Evolutionary conservation across 2,329 filamentous ascomycete species (phyloP).

Genomic region (Catunica adiposa): DNA sequence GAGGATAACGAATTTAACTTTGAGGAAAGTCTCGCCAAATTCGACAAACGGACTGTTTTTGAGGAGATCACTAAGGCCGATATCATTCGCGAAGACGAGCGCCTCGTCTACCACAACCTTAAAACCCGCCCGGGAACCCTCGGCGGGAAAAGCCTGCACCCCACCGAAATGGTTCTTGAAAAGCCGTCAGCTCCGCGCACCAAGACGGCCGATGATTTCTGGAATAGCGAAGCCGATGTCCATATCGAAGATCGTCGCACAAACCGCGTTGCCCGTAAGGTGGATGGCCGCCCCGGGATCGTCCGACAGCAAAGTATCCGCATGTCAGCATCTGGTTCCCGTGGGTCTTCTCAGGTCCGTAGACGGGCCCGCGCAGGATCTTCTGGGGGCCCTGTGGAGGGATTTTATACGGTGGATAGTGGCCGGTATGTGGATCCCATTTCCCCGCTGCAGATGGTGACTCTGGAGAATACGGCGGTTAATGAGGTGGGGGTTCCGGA

Average conservation of each 20-base stretch:
- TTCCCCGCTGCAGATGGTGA: constrained; percentile 70
- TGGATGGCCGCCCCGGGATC: constrained; percentile 8
- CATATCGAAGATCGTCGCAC: constrained; percentile 14
- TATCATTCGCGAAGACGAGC: constrained; percentile 70
- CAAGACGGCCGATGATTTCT: constrained; percentile 34
- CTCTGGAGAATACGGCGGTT: constrained; percentile 79
- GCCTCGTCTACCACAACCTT: constrained; percentile 82
- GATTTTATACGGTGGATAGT: constrained; percentile 38
- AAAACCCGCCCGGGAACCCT: constrained; percentile 50
- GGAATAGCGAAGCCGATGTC: constrained; percentile 58
- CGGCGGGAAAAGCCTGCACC: constrained; percentile 78
- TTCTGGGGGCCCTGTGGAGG: constrained; percentile 20
- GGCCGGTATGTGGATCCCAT: constrained; percentile 44
- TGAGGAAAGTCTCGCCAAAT: constrained; percentile 73
- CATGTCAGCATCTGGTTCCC: constrained; percentile 35
- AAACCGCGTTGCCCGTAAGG: constrained; percentile 6
- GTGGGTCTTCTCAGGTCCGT: constrained; percentile 12
- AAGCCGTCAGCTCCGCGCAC: constrained; percentile 21
- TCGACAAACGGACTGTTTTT: constrained; percentile 85
- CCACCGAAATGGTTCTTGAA: constrained; percentile 81
- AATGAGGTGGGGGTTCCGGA: constrained; percentile 75
- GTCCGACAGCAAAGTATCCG: constrained; percentile 19
- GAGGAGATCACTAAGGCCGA: constrained; percentile 84
- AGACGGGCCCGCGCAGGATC: background rate
- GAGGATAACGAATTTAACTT: constrained; percentile 97